These are phyloP conservation scores for Neurospora sp. DNA, from an alignment of 495 filamentous ascomycete genomes.

Conservation along the genomic window DNA sequence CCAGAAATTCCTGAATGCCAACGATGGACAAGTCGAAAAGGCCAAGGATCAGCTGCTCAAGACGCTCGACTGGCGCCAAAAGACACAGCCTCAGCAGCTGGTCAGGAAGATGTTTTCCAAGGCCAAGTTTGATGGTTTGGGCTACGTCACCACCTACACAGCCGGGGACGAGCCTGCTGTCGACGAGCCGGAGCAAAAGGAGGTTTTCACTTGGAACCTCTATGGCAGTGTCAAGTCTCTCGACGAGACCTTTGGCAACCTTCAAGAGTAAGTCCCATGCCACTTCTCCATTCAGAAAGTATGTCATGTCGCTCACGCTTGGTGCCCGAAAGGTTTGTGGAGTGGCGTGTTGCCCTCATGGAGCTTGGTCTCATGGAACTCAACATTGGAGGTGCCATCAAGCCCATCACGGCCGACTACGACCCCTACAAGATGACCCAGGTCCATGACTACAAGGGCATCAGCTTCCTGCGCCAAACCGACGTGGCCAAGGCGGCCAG, in stretches of 20 bases:
- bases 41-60: conserved; percentile 66
- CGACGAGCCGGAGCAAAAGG: conserved; percentile 31
- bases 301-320: conserved; percentile 3
- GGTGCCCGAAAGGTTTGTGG: conserved; percentile 52
- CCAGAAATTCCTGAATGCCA: conserved; percentile 87
- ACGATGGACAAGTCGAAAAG: conserved; percentile 59
- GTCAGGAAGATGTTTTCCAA: conserved; percentile 37
- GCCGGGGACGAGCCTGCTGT: conserved; percentile 13
- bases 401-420: conserved; percentile 61
- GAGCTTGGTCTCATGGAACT: conserved; percentile 66
- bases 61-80: conserved; percentile 71
- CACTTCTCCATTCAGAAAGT: neutral
- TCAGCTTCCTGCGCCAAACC: conserved; percentile 70
- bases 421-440: conserved; percentile 85
- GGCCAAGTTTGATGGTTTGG: conserved; percentile 47
- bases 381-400: conserved; percentile 51
- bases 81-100: conserved; percentile 39
- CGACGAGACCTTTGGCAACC: conserved; percentile 62
- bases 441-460: conserved; percentile 79
- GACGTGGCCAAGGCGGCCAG: conserved; percentile 58
- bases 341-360: conserved; percentile 82
- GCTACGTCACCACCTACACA: conserved; percentile 43
- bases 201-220: conserved; percentile 72
- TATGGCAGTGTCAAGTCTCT: conserved; percentile 69
- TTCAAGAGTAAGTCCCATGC: conserved; percentile 53